phyloP scores from a whole-genome alignment of 106 monocot species.

The Acorus calamus region DNA sequence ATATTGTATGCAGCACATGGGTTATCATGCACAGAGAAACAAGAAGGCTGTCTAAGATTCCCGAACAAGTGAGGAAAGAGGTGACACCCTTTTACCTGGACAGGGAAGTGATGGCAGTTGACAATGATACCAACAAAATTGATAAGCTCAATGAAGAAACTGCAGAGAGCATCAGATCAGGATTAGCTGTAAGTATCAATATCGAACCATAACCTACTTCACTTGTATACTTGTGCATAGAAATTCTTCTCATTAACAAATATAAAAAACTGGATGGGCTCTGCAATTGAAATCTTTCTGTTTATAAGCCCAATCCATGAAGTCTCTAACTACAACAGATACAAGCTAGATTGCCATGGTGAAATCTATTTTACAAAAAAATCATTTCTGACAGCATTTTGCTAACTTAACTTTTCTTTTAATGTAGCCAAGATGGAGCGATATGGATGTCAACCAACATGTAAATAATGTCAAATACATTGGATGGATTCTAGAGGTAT shows the following conservation, averaged over 20 bases:
- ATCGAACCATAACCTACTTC: too few species aligned
- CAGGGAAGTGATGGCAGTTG: conserved; percentile 10
- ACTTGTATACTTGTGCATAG: background rate
- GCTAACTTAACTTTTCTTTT: too few species aligned
- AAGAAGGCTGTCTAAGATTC: background rate
- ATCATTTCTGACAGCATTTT: too few species aligned
- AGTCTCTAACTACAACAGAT: background rate
- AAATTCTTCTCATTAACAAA: background rate
- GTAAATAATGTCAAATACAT: too few species aligned
- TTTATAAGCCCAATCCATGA: too few species aligned
- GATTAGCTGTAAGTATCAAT: conserved; percentile 29
- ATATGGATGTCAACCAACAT: too few species aligned
- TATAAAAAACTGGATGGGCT: background rate
- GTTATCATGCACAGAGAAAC: conserved; percentile 13
- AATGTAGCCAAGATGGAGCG: too few species aligned
- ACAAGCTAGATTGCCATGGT: too few species aligned
- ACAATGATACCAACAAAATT: conserved; percentile 10
- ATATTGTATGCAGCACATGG: conserved; percentile 1
- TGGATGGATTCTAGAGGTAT: too few species aligned
- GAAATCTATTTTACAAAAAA: background rate
- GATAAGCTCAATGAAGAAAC: conserved; percentile 42
- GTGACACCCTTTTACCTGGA: conserved; percentile 20
- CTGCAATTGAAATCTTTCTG: too few species aligned
- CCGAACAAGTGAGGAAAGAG: background rate
- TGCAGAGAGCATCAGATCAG: conserved; percentile 36